Percentiles rank a stretch among this genome's conserved stretches.
phyloP scores from a whole-genome alignment of 1,284 basidiomycete genomes.

The Phlebopus sp. region DNA sequence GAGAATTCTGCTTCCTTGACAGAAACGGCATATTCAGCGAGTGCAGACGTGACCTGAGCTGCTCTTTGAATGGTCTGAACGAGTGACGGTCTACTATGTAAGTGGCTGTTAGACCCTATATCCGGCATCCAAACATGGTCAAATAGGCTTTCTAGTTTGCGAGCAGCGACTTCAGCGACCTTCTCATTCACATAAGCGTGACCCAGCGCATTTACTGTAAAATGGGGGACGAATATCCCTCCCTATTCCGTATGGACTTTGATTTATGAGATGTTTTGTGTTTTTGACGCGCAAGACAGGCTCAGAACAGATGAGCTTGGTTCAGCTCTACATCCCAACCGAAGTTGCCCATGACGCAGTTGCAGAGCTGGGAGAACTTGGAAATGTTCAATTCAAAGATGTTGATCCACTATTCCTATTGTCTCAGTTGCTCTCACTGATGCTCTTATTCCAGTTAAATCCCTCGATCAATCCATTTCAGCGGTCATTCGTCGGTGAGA shows the following conservation, averaged over 20 bases:
- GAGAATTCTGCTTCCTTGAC: background rate
- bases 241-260: constrained; percentile 67
- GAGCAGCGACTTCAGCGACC: too few relatives aligned
- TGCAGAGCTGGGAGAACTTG: constrained; percentile 91
- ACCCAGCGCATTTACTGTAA: background rate
- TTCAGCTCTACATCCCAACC: constrained; percentile 96
- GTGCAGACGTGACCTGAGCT: background rate
- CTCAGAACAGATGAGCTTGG: constrained; percentile 96
- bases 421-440: background rate
- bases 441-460: constrained; percentile 66
- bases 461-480: constrained; percentile 96
- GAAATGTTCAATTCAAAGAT: constrained; percentile 98
- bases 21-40: background rate
- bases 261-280: background rate
- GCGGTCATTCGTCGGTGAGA: constrained; percentile 95
- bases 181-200: too few relatives aligned
- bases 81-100: too few relatives aligned
- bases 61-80: background rate
- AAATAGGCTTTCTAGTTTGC: too few relatives aligned
- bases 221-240: constrained; percentile 79
- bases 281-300: constrained; percentile 43
- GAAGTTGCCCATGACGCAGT: constrained; percentile 98
- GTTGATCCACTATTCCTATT: constrained; percentile 43
- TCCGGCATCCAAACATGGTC: too few relatives aligned
- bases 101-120: too few relatives aligned